phyloP scores from a whole-genome alignment of 2,329 filamentous ascomycete species.

The Zymoseptoria ardabiliae region DNA sequence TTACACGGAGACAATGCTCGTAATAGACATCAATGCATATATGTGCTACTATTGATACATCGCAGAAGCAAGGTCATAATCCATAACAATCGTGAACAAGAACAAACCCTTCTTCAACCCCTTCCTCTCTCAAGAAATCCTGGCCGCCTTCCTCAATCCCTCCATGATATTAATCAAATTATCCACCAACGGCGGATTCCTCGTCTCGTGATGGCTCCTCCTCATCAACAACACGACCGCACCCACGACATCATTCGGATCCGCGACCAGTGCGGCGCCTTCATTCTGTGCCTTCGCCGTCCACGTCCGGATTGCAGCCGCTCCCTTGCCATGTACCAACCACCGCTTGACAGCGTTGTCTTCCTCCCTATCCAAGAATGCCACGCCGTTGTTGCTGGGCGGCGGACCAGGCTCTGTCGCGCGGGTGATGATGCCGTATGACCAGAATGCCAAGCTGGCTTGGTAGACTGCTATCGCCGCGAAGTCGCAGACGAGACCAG shows the following conservation, averaged over 20 bases:
- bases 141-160: conserved; percentile 40
- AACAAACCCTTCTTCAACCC: too few relatives aligned
- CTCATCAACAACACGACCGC: conserved; percentile 51
- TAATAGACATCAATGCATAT: too few relatives aligned
- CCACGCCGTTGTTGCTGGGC: conserved; percentile 30
- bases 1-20: too few relatives aligned
- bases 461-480: conserved; percentile 63
- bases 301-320: conserved; percentile 26
- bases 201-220: conserved; percentile 41
- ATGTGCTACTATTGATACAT: too few relatives aligned
- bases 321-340: conserved; percentile 28
- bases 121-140: conserved; percentile 17
- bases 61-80: too few relatives aligned
- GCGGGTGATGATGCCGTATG: conserved; percentile 51
- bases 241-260: conserved; percentile 54
- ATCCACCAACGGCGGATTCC: conserved; percentile 55
- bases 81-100: too few relatives aligned
- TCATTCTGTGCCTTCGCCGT: conserved; percentile 13
- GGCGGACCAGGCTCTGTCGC: conserved; percentile 36
- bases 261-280: conserved; percentile 36
- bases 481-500: conserved; percentile 47
- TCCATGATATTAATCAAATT: conserved; percentile 59
- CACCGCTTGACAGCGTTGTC: conserved; percentile 42
- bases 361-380: conserved; percentile 51
- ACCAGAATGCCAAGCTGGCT: conserved; percentile 61